Evolutionary conservation across 768 basidiomycete genomes (phyloP).

Genomic region (Daedalea quercina): DNA sequence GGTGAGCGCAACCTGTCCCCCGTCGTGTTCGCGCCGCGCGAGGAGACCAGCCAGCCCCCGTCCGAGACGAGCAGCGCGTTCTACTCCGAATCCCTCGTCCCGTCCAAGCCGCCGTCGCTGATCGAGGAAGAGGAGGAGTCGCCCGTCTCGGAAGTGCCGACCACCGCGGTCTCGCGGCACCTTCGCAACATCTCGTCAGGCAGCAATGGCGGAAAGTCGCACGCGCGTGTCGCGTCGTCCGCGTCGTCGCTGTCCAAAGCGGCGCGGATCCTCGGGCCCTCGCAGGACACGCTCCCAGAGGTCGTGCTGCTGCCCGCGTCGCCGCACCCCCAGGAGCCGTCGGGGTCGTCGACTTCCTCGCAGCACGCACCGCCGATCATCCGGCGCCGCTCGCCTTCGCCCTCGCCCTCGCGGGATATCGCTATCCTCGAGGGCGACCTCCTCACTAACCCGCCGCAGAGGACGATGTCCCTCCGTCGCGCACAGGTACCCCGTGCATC

Average conservation of each 20-base stretch:
- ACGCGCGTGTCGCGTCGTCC: conserved; percentile 5
- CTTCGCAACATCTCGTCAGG: neutral
- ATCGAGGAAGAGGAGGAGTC: neutral
- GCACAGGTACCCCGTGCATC: neutral
- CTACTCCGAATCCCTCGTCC: conserved; percentile 1
- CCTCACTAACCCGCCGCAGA: neutral
- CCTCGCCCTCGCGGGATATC: neutral
- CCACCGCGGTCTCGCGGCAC: neutral
- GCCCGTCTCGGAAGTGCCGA: neutral
- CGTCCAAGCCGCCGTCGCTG: neutral
- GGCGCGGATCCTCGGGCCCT: neutral
- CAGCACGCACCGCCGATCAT: neutral
- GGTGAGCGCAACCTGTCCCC: conserved; percentile 6
- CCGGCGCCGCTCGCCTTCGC: neutral
- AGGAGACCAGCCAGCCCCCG: conserved; percentile 5
- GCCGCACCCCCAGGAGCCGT: no score
- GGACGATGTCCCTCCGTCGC: conserved; percentile 1
- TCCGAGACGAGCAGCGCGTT: conserved; percentile 5
- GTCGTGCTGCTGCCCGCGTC: neutral
- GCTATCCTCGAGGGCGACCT: neutral
- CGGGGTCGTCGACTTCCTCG: neutral
- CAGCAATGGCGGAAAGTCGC: neutral
- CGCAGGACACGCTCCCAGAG: neutral
- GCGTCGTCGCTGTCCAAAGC: neutral
- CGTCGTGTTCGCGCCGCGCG: conserved; percentile 10